Evolutionary conservation across 257 asterid genomes (phyloP), one percentile per base, ranked within the genome.

Genomic region (Capsicum pubescens): DNA sequence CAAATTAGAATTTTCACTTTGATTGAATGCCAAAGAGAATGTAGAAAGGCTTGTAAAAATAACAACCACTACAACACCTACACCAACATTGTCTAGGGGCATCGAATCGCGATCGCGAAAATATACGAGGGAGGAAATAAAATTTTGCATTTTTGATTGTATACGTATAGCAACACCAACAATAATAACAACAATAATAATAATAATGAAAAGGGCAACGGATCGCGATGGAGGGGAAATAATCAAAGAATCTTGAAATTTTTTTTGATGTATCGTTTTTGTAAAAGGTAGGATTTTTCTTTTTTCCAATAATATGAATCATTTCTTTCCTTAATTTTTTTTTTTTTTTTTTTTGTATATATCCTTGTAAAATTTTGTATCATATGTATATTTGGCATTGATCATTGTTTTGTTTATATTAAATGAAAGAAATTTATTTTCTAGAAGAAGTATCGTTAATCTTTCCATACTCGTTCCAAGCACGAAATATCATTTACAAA

Each of bases 31-130:
- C 64, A 54, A 77, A 54, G 60, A 54, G 81, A 77, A 54, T 54
- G 81, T 48, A 77, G 64, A 77, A 77, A 77, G n/a, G 50, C 64
- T 14, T 77, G 81, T 77, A 32, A 77, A 50, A 13, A 26, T 4
- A 7, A 12, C 61, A 76, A 52, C 19, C 7, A 67, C 42, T 13
- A 67, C 48, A 35, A 58, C 21, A 35, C 35, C n/a, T 5, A 1
- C 11, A 66, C 32, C n/a, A 67, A 14, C 5, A 52, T 50, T 19
- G 3, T 50, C 6, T 50, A 21, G 13, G 13, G 59, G 42, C 6
- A 4, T 72, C 3, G 7, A 21, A n/a, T 42, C 2, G 55, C 4
- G 17, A 66, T 66, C 19, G 10, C 3, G n/a, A 66, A 66, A 12
- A 17, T 12, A 44, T 71, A 4, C 2, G 39, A 21, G 44, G 12